phyloP scores from a whole-genome alignment of 441 rosid genomes.

The Jatropha podagrica region DNA sequence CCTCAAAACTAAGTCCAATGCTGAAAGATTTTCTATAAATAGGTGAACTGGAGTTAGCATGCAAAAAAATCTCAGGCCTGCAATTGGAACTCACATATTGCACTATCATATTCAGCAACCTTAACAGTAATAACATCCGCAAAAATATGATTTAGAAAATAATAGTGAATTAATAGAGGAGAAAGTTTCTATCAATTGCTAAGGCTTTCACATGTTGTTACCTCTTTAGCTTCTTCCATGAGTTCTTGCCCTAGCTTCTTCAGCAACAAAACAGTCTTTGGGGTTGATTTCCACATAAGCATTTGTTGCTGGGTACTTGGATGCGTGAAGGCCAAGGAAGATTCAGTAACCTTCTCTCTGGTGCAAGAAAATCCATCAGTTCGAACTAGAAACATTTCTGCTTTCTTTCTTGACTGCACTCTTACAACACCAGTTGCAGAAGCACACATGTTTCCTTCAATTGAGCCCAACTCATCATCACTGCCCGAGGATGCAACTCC shows the following conservation, averaged over 20 bases:
- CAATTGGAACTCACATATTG: background rate
- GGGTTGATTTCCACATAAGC: constrained; percentile 98
- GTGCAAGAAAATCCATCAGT: constrained; percentile 97
- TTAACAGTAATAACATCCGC: background rate
- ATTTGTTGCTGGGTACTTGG: constrained; percentile 99
- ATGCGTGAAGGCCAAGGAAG: constrained; percentile 94
- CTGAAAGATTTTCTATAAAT: background rate
- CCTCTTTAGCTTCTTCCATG: constrained; percentile 98
- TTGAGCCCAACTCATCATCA: constrained; percentile 53
- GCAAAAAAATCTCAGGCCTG: background rate
- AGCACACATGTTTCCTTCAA: constrained; percentile 95
- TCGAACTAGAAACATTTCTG: constrained; percentile 95
- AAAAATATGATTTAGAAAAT: constrained; percentile 8
- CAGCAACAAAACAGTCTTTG: constrained; percentile 82
- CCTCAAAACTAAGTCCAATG: background rate
- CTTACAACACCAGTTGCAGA: constrained; percentile 98
- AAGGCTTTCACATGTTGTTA: constrained; percentile 23
- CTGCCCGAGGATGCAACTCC: constrained; percentile 40
- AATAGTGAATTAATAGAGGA: constrained; percentile 2
- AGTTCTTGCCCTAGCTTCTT: constrained; percentile 92
- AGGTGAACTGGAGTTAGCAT: background rate
- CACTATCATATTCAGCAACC: background rate
- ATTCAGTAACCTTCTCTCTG: constrained; percentile 94
- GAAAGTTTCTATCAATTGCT: background rate
- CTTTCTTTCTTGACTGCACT: constrained; percentile 94